Evolutionary conservation across 2,329 filamentous ascomycete species (phyloP).

Genomic region (Diaporthe sp.): DNA sequence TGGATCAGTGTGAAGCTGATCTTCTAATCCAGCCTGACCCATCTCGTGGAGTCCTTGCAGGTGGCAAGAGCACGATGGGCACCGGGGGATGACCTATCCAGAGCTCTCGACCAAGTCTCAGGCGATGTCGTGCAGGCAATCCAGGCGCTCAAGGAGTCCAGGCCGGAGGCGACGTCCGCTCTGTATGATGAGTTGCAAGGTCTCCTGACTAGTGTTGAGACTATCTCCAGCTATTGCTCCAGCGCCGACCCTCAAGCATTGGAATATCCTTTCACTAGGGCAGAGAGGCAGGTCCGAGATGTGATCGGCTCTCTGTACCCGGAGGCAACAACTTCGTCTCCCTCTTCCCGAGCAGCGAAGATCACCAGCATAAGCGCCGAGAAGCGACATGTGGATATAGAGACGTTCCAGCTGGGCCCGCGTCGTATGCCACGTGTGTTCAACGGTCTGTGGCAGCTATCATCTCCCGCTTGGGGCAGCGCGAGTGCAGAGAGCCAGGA

Average conservation of each 20-base stretch:
- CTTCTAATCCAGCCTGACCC: slow-evolving; percentile 43
- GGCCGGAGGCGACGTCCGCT: slow-evolving; percentile 37
- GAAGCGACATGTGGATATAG: slow-evolving; percentile 31
- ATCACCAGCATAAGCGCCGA: background rate
- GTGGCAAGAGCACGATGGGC: slow-evolving; percentile 43
- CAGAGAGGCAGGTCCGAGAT: slow-evolving; percentile 50
- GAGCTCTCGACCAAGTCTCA: slow-evolving; percentile 45
- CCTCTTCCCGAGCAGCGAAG: background rate
- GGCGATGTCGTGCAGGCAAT: slow-evolving; percentile 54
- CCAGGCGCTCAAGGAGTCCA: slow-evolving; percentile 52
- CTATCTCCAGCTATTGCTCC: slow-evolving; percentile 45
- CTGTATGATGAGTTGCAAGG: slow-evolving; percentile 41
- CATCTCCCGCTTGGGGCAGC: slow-evolving; percentile 48
- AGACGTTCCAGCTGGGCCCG: slow-evolving; percentile 43
- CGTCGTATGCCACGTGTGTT: slow-evolving; percentile 45
- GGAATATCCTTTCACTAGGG: slow-evolving; percentile 45
- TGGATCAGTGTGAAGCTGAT: slow-evolving; percentile 3
- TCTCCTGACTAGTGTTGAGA: slow-evolving; percentile 42
- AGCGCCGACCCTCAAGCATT: slow-evolving; percentile 18
- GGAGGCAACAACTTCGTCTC: background rate
- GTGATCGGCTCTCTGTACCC: slow-evolving; percentile 45
- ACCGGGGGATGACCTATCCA: slow-evolving; percentile 41
- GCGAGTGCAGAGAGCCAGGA: slow-evolving; percentile 45
- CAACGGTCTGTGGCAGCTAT: slow-evolving; percentile 50
- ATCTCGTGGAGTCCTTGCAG: slow-evolving; percentile 43